These are phyloP conservation scores for Beauveria asiatica DNA, from an alignment of 2,329 filamentous ascomycete species.

Conservation along the genomic window DNA sequence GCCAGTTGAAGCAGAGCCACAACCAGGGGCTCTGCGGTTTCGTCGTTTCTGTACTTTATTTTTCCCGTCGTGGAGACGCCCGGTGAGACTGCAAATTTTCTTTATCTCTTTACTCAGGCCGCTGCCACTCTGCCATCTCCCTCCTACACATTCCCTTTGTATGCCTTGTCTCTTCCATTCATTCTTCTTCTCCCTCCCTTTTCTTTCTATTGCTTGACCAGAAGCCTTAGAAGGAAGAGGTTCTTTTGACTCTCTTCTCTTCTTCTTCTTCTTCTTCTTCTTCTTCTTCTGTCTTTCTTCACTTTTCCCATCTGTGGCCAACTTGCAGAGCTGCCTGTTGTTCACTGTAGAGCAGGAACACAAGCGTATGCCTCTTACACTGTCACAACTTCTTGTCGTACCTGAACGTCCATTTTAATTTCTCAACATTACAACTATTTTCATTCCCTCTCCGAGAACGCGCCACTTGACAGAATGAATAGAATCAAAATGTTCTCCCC, in stretches of 20 bases:
- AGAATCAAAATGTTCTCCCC: slow-evolving; percentile 30
- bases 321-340: not conserved
- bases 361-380: slow-evolving; percentile 4
- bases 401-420: not conserved
- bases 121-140: slow-evolving; percentile 12
- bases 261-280: not conserved
- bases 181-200: not conserved
- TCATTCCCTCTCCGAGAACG: not conserved
- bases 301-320: not conserved
- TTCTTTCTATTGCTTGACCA: not conserved
- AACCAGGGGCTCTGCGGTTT: not conserved
- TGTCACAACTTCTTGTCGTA: not conserved
- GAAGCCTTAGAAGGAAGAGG: not conserved
- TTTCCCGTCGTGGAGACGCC: not conserved
- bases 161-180: not conserved
- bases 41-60: not conserved
- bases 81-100: not conserved
- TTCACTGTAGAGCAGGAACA: slow-evolving; percentile 12
- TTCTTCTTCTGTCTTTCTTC: not conserved
- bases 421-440: not conserved
- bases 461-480: slow-evolving; percentile 18
- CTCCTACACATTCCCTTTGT: slow-evolving; percentile 4
- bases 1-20: not conserved
- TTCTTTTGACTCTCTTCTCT: not conserved
- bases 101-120: slow-evolving; percentile 14